A percentile compares a stretch with the other conserved stretches of the same genome.
Conservation (phyloP, 1,139 yeast genomes). For the Hyphopichia khmerensis region DNA sequence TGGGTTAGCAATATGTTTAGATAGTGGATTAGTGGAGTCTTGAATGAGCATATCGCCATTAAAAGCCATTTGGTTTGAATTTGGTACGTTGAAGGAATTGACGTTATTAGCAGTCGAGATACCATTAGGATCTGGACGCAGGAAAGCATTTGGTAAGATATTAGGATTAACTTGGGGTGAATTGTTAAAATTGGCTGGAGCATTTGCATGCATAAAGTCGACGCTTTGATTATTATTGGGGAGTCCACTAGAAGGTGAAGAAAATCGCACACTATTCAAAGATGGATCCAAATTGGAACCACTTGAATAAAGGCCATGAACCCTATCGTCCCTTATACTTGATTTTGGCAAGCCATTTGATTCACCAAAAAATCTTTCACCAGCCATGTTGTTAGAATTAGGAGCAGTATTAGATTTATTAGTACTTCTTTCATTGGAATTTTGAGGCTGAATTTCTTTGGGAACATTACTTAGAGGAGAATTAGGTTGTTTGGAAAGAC, state of each 20-base stretch:
- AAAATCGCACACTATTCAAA: too few relatives aligned
- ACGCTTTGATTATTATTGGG: too few relatives aligned
- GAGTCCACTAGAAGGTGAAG: too few relatives aligned
- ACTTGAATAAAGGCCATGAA: neutral
- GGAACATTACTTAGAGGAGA: neutral
- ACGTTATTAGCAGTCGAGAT: neutral
- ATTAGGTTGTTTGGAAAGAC: neutral
- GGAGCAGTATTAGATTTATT: neutral
- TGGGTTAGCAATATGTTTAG: constrained; percentile 14
- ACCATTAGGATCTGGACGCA: too few relatives aligned
- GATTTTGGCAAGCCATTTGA: neutral
- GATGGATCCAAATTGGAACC: neutral
- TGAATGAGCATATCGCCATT: neutral
- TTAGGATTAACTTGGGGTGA: constrained; percentile 2
- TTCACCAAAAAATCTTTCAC: neutral
- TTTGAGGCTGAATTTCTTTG: neutral
- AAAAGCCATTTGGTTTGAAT: neutral
- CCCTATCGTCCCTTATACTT: neutral
- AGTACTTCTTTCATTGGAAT: neutral
- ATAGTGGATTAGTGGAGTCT: constrained; percentile 9
- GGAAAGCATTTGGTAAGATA: constrained; percentile 6
- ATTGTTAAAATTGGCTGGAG: neutral
- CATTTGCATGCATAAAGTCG: too few relatives aligned
- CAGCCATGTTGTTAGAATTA: neutral
- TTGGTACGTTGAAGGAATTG: neutral